Percentiles rank a stretch among this genome's conserved stretches.
These are phyloP conservation scores for Termitomyces sp. DNA, from an alignment of 768 basidiomycete species.

Conservation along the genomic window DNA sequence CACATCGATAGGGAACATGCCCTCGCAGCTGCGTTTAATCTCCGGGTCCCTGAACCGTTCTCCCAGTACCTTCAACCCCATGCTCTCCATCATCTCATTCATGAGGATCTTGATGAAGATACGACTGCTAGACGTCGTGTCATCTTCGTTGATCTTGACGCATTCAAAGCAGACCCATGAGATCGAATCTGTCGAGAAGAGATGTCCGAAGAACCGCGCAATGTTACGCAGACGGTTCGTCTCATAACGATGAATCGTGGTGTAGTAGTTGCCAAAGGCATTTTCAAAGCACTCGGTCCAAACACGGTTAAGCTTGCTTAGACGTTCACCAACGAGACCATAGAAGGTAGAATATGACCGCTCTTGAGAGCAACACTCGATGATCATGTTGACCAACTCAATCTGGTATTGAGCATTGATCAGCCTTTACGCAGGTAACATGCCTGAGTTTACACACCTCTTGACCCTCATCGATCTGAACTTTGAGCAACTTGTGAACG, in stretches of 20 bases:
- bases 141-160: constrained; percentile 95
- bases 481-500: constrained; percentile 94
- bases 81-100: constrained; percentile 91
- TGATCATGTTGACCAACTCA: constrained; percentile 96
- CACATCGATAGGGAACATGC: constrained; percentile 95
- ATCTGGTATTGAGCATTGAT: constrained; percentile 47
- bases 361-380: constrained; percentile 99
- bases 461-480: constrained; percentile 88
- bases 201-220: constrained; percentile 93
- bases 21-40: constrained; percentile 64
- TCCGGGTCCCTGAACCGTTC: constrained; percentile 91
- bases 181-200: constrained; percentile 81
- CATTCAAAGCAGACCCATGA: constrained; percentile 85
- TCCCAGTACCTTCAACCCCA: constrained; percentile 85
- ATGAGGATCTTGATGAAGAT: constrained; percentile 98
- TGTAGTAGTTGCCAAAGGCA: constrained; percentile 88
- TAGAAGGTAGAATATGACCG: constrained; percentile 98
- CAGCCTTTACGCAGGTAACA: not conserved
- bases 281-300: constrained; percentile 91
- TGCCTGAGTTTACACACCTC: constrained; percentile 61
- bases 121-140: constrained; percentile 93
- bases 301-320: constrained; percentile 92
- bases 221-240: constrained; percentile 98
- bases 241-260: constrained; percentile 97
- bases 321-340: constrained; percentile 93